These are phyloP conservation scores for Zygoascus flipseniorum DNA, from an alignment of 805 yeast species.

Conservation along the genomic window DNA sequence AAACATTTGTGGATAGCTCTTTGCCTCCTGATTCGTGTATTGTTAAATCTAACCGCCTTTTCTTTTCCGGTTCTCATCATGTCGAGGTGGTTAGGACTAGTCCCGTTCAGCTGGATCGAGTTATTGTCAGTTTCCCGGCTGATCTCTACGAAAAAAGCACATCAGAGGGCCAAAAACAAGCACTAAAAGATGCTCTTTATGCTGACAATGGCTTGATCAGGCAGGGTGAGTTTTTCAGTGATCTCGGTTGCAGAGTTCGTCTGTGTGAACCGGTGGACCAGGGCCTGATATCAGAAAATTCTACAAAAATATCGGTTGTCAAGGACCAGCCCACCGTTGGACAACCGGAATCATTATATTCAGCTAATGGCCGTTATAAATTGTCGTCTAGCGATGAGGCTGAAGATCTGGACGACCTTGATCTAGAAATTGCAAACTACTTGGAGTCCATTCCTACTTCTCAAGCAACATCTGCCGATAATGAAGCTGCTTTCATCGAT, in stretches of 20 bases:
- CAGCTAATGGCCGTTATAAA: neutral
- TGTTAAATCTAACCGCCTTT: neutral
- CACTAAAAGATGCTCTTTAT: neutral
- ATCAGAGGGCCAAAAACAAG: constrained; percentile 29
- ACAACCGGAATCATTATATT: constrained; percentile 4
- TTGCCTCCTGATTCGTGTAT: constrained; percentile 9
- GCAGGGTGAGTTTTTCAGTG: constrained; percentile 37
- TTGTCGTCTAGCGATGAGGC: neutral
- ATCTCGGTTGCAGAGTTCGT: constrained; percentile 42
- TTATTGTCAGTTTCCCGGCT: constrained; percentile 37
- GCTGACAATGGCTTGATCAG: constrained; percentile 22
- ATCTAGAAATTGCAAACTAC: constrained; percentile 18
- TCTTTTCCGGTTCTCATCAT: constrained; percentile 8
- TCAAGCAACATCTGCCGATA: neutral
- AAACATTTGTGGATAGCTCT: constrained; percentile 5
- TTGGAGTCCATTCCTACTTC: constrained; percentile 1
- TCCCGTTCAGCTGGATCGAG: constrained; percentile 28
- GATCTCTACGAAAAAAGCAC: constrained; percentile 39
- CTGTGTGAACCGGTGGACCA: constrained; percentile 70
- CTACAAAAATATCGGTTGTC: constrained; percentile 49
- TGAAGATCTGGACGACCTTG: constrained; percentile 13
- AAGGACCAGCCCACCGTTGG: constrained; percentile 41
- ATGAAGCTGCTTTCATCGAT: neutral
- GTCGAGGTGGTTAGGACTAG: constrained; percentile 8
- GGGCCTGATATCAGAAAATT: constrained; percentile 39